These are phyloP conservation scores for Leptographium galeiforme DNA, from an alignment of 2,329 filamentous ascomycete species.

Conservation along the genomic window DNA sequence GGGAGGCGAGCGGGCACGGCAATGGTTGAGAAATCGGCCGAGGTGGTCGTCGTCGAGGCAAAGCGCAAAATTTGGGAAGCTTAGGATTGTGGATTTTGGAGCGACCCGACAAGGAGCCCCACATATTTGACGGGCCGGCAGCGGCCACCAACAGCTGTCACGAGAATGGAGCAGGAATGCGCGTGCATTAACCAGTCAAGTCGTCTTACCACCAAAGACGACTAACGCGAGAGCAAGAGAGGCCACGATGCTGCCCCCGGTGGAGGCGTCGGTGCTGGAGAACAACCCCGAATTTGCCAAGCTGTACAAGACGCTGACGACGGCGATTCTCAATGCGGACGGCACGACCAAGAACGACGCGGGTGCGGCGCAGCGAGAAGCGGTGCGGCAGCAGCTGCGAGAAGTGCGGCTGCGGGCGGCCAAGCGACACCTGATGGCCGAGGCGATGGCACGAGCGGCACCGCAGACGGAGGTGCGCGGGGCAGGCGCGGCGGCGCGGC, in stretches of 20 bases:
- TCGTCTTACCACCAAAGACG: neutral
- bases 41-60: neutral
- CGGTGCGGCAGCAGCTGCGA: slow-evolving; percentile 37
- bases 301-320: slow-evolving; percentile 41
- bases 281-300: slow-evolving; percentile 47
- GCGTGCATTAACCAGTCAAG: neutral
- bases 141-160: too few relatives aligned
- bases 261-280: slow-evolving; percentile 39
- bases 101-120: too few relatives aligned
- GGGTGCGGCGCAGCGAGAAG: slow-evolving; percentile 34
- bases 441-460: slow-evolving; percentile 33
- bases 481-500: slow-evolving; percentile 4
- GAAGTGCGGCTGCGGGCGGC: slow-evolving; percentile 32
- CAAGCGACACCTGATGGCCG: slow-evolving; percentile 35
- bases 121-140: neutral
- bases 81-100: neutral
- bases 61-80: neutral
- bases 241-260: slow-evolving; percentile 40
- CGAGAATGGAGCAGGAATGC: neutral
- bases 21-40: neutral
- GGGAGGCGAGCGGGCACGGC: neutral
- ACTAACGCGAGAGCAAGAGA: neutral
- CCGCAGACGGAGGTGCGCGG: slow-evolving; percentile 4
- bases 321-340: slow-evolving; percentile 40
- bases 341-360: slow-evolving; percentile 33